Evolutionary conservation across 1,284 basidiomycete species (phyloP), one percentile per base, ranked within the genome.

Genomic region (Dichomitus squalens): DNA sequence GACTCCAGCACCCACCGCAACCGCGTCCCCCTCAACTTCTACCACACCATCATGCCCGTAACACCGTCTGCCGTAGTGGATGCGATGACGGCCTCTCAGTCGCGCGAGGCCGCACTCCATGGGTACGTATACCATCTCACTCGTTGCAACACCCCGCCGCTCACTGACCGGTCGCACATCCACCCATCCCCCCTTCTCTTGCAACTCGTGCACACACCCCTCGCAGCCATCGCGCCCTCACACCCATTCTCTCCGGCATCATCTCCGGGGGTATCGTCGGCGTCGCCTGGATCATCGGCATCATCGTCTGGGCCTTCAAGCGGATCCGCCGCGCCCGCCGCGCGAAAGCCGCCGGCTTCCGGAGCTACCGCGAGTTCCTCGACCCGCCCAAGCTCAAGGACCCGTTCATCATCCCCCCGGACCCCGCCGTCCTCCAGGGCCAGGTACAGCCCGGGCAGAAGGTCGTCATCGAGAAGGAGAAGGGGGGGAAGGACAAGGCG

Each of bases 221-320:
- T n/a, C n/a, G n/a, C 66, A 86, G 85, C 38, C 76, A 81, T 52
- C 80, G 79, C 52, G 79, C 83, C 1, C 78, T 81, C 64, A 88
- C 85, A 2, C 86, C 86, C 34, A 79, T 86, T 53, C 79, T 88
- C 57, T 82, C 86, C n/a, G 86, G 85, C 29, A 76, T 76, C 51
- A 75, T 86, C 59, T 83, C 83, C 50, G 85, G 85, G 36, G 75
- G 77, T 11, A 69, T 79, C 29, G 74, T 87, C 59, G 73, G 75
- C 52, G 53, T 82, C 46, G 81, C 80, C 11, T 87, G 84, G 82
- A 58, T 70, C 47, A 53, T 76, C 35, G 71, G 73, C 40, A 64
- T 76, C 62, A 47, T 74, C 56, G 65, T 71, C 58, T 73, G 71
- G 62, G 64, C 76, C 60, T 67, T 69, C 66, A 75, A 73, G 54